A percentile compares a stretch with the other conserved stretches of the same genome.
Evolutionary conservation across 495 filamentous ascomycete genomes (phyloP).

Genomic region (Aspergillus haitiensis): DNA sequence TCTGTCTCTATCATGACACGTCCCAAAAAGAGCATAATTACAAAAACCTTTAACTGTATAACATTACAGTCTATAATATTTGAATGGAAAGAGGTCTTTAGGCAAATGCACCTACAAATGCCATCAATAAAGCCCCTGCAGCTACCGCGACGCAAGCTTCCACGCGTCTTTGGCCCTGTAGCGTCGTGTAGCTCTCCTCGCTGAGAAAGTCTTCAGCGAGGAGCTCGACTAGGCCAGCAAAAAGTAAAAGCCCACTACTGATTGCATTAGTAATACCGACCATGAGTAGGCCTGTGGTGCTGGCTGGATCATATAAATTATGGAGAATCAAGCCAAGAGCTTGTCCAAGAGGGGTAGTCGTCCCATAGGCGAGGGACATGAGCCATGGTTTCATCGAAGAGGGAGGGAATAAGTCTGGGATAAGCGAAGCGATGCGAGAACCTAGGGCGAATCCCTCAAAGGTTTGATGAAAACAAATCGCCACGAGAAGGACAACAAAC

Average conservation of each 20-base stretch:
- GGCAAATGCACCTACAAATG: conserved; percentile 86
- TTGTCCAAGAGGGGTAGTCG: conserved; percentile 88
- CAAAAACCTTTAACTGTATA: conserved; percentile 12
- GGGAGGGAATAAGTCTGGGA: conserved; percentile 53
- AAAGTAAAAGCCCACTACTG: conserved; percentile 79
- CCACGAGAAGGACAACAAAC: conserved; percentile 77
- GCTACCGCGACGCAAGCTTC: conserved; percentile 77
- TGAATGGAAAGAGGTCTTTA: conserved; percentile 32
- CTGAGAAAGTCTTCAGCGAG: conserved; percentile 92
- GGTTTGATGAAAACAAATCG: conserved; percentile 82
- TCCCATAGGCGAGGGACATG: conserved; percentile 92
- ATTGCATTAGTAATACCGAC: conserved; percentile 94
- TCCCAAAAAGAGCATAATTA: not conserved
- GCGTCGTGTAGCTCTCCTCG: conserved; percentile 75
- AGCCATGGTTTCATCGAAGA: conserved; percentile 71
- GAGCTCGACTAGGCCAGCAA: conserved; percentile 88
- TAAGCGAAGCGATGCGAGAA: conserved; percentile 65
- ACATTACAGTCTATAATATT: conserved; percentile 14
- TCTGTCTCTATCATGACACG: not conserved
- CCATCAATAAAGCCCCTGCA: conserved; percentile 77
- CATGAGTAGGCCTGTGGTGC: conserved; percentile 79
- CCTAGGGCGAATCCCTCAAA: conserved; percentile 80
- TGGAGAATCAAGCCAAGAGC: conserved; percentile 82
- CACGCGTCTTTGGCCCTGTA: conserved; percentile 69
- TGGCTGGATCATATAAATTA: conserved; percentile 79